Percentiles rank a stretch among this genome's conserved stretches.
Evolutionary conservation across 208 protist genomes (phyloP).

Genomic region (Spironucleus salmonicida): DNA sequence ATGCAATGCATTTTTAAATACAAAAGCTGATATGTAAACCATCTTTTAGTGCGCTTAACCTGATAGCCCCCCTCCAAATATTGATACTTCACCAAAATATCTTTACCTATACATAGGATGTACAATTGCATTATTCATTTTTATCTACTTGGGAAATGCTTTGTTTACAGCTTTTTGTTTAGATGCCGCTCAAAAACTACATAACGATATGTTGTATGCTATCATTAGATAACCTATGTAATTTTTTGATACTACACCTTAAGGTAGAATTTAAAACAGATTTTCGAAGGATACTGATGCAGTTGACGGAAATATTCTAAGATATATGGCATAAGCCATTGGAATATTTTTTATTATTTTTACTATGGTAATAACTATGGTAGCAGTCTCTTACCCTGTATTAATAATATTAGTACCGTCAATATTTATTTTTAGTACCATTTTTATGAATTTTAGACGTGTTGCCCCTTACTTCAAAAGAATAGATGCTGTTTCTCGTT

Average conservation of each 20-base stretch:
- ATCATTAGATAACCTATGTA: conserved; percentile 35
- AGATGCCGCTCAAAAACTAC: conserved; percentile 23
- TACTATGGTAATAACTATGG: conserved; percentile 3
- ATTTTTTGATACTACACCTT: conserved; percentile 37
- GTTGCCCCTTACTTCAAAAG: conserved; percentile 58
- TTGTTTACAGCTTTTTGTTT: conserved; percentile 5
- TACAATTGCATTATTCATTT: background rate
- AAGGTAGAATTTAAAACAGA: conserved; percentile 36
- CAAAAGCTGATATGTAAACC: background rate
- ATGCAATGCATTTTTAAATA: background rate
- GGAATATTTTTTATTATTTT: conserved; percentile 3
- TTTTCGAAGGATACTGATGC: conserved; percentile 29
- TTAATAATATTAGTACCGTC: background rate
- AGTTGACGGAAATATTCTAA: conserved; percentile 4
- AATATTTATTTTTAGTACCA: background rate
- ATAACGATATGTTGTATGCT: conserved; percentile 17
- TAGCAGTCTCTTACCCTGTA: background rate
- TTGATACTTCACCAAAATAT: background rate
- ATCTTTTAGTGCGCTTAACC: background rate
- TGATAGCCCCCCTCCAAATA: background rate
- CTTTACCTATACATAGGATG: background rate
- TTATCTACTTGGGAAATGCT: background rate
- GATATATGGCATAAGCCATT: background rate
- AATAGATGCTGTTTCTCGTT: conserved; percentile 57
- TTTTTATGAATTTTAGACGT: background rate